Evolutionary conservation across 2,329 filamentous ascomycete genomes (phyloP).

Genomic region (Eurotiales sp.): DNA sequence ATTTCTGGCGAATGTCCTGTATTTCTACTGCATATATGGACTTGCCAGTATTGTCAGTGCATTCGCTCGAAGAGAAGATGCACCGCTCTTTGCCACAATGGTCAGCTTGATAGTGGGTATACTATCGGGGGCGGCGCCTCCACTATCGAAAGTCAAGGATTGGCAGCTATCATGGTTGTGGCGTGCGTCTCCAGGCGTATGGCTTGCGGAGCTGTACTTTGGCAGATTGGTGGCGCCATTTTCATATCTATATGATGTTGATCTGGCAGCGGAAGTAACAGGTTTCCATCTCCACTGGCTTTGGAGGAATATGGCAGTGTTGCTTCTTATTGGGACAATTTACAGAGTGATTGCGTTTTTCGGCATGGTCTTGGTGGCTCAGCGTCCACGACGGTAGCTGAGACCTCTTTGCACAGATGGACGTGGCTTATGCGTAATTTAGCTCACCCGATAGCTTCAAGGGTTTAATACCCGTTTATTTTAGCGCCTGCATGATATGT

Average conservation of each 20-base stretch:
- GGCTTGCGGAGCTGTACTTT: constrained; percentile 9
- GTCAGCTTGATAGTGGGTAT: constrained; percentile 10
- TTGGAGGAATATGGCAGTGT: constrained; percentile 9
- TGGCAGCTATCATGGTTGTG: constrained; percentile 9
- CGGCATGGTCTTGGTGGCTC: constrained; percentile 6
- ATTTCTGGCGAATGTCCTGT: constrained; percentile 7
- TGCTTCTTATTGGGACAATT: constrained; percentile 9
- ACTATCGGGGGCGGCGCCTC: constrained; percentile 8
- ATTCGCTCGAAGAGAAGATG: constrained; percentile 1
- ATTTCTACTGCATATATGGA: constrained; percentile 11
- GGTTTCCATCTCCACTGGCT: constrained; percentile 9
- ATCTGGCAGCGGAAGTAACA: background rate
- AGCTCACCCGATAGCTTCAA: too few species aligned
- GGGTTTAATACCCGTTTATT: too few species aligned
- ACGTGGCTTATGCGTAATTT: too few species aligned
- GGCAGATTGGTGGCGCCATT: constrained; percentile 2
- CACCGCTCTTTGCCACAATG: constrained; percentile 7
- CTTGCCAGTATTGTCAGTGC: constrained; percentile 10
- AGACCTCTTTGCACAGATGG: background rate
- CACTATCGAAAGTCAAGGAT: constrained; percentile 2
- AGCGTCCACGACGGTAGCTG: background rate
- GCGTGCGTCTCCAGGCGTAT: constrained; percentile 3
- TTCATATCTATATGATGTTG: constrained; percentile 9
- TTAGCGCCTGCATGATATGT: too few species aligned
- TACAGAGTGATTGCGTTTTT: constrained; percentile 6